Conservation (phyloP, 2,329 filamentous ascomycete species). For the Didymella lethalis region DNA sequence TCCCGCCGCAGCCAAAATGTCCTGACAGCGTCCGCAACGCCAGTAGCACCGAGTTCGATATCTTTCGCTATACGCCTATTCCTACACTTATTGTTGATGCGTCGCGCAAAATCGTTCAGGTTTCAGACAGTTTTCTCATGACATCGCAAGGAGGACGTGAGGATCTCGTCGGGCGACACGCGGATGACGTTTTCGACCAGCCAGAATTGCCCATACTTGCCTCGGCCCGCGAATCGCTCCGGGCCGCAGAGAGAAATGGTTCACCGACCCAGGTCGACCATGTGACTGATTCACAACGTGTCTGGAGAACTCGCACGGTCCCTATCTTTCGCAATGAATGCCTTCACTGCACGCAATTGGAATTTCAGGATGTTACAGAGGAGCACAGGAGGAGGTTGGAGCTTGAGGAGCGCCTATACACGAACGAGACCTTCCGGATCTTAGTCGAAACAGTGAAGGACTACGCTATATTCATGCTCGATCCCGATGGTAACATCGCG, state of each 20-base stretch:
- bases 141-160: conserved; percentile 47
- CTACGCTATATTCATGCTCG: conserved; percentile 70
- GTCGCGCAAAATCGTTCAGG: conserved; percentile 63
- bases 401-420: conserved; percentile 55
- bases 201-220: conserved; percentile 47
- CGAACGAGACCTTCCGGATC: conserved; percentile 66
- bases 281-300: conserved; percentile 32
- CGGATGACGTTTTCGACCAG: conserved; percentile 50
- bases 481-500: conserved; percentile 62
- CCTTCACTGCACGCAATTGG: conserved; percentile 55
- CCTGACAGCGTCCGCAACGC: conserved; percentile 19
- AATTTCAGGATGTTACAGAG: conserved; percentile 51
- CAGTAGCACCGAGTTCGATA: conserved; percentile 25
- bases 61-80: conserved; percentile 54
- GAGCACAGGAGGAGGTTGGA: conserved; percentile 47
- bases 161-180: conserved; percentile 47
- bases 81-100: conserved; percentile 42
- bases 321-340: conserved; percentile 54
- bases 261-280: conserved; percentile 48
- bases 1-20: conserved; percentile 24
- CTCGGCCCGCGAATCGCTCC: conserved; percentile 49
- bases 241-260: conserved; percentile 48
- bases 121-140: conserved; percentile 55
- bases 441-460: conserved; percentile 68
- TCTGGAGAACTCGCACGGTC: conserved; percentile 51